phyloP scores from a whole-genome alignment of 2,329 filamentous ascomycete species.

The Magnaporthiopsis incrustans region DNA sequence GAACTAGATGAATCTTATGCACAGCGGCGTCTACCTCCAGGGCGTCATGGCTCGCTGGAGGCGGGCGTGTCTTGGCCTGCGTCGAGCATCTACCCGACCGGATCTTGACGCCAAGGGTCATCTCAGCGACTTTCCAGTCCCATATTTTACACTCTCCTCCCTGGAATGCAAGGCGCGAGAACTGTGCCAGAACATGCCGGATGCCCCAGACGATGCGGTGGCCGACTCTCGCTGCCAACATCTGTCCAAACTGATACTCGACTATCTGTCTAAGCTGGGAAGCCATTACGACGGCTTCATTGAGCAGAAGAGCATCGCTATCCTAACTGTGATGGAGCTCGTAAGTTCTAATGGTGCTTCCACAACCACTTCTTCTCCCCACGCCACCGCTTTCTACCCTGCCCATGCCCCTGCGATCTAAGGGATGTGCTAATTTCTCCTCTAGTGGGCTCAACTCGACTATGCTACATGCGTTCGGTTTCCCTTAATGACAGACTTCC shows the following conservation, averaged over 20 bases:
- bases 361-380: not conserved
- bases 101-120: not conserved
- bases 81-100: not conserved
- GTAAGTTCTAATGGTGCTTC: not conserved
- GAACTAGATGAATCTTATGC: conserved; percentile 26
- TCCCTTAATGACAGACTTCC: conserved; percentile 41
- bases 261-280: conserved; percentile 25
- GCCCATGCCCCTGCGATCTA: not conserved
- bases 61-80: not conserved
- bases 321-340: conserved; percentile 47
- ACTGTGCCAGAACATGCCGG: conserved; percentile 1
- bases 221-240: conserved; percentile 12
- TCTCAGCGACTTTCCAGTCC: not conserved
- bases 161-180: not conserved
- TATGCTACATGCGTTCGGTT: conserved; percentile 29
- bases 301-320: conserved; percentile 40
- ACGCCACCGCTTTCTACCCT: not conserved
- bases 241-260: conserved; percentile 24
- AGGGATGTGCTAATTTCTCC: not conserved
- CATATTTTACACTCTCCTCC: not conserved
- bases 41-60: conserved; percentile 11
- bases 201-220: conserved; percentile 1
- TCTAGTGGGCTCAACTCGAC: conserved; percentile 48
- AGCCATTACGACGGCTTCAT: conserved; percentile 33
- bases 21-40: conserved; percentile 29